Percentiles rank a stretch among this genome's conserved stretches.
These are phyloP conservation scores for Patellifolia procumbens DNA, from an alignment of 179 eudicot species.

Conservation along the genomic window DNA sequence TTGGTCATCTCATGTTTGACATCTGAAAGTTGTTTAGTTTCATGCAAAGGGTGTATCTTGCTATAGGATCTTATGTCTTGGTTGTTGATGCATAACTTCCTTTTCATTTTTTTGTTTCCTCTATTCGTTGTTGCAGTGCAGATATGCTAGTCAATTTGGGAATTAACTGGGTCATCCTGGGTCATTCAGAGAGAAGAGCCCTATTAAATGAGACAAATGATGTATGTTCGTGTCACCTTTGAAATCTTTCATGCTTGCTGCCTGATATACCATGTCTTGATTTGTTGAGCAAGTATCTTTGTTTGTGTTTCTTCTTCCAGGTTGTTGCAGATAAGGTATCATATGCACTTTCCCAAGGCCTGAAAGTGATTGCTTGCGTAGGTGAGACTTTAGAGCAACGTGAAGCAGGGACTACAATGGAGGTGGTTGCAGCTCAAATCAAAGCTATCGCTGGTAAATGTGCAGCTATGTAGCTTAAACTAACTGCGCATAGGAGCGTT, in stretches of 20 bases:
- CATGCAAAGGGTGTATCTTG: not conserved
- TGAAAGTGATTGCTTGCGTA: constrained; percentile 79
- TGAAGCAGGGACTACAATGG: constrained; percentile 77
- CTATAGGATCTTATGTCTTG: not conserved
- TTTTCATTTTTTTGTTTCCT: constrained; percentile 6
- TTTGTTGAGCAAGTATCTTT: not conserved
- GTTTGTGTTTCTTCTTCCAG: constrained; percentile 36
- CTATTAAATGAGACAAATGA: constrained; percentile 73
- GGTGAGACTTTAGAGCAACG: constrained; percentile 88
- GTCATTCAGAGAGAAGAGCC: constrained; percentile 93
- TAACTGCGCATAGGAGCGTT: not conserved
- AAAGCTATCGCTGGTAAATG: constrained; percentile 76
- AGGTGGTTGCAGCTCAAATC: constrained; percentile 84
- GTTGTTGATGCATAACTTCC: constrained; percentile 2
- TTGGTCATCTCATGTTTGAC: not conserved
- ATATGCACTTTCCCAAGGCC: constrained; percentile 77
- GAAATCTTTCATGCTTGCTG: not conserved
- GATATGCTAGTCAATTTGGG: constrained; percentile 89
- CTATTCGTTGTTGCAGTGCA: constrained; percentile 49
- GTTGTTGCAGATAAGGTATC: constrained; percentile 86
- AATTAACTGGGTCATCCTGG: constrained; percentile 87
- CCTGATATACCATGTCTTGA: not conserved
- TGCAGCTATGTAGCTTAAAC: not conserved
- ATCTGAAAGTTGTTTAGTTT: not conserved
- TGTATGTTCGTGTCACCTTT: constrained; percentile 38